Base-by-base conservation (phyloP, 83 land plant species). In the Isoetes engelmannii region DNA sequence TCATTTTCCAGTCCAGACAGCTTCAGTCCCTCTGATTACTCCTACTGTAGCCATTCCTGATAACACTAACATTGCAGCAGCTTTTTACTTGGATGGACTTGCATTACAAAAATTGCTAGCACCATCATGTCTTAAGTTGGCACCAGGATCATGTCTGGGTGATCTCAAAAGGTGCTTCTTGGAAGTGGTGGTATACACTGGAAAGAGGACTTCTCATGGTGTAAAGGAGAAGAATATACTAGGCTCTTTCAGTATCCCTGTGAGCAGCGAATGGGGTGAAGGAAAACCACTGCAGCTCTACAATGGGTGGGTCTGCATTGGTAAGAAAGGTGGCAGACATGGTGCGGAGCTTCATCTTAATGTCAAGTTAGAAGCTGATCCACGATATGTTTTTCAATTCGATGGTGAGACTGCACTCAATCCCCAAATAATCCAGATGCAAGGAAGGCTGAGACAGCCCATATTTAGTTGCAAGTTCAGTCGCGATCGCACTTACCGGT, bases 391-490 rank as follows among this genome's bases (percentile, higher is more conserved):
- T 37, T 92, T 92, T 57, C 85, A 87, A 84, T 92, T 92, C 56
- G 91, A 92, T 13, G 94, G 86, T 43, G 85, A 83, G 37, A 80
- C 89, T 4, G 81, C 66, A 55, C 71, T 77, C 64, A 89, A 83
- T 42, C 89, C 97, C 3, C 91, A 86, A 74, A 81, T 92, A 41
- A 84, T 87, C 63, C 97, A 92, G 76, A 80, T 84, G 69, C 85
- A 79, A 51, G 88, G 94, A 47, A 76, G 50, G 62, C 71, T 76
- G n/a, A 81, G 77, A 64, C 97, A 92, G 74, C 94, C 97, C 0
- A 84, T 92, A 9, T 92, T 92, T 74, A 92, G 90, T 61, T 92
- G 97, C 82, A 89, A 92, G 51, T 92, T 89, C 75, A 85, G 79
- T 64, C 72, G 74, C 19, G 87, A 83, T 41, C 61, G 83, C 61